phyloP scores from a whole-genome alignment of 305 asterid genomes.

The Fraxinus baroniana region DNA sequence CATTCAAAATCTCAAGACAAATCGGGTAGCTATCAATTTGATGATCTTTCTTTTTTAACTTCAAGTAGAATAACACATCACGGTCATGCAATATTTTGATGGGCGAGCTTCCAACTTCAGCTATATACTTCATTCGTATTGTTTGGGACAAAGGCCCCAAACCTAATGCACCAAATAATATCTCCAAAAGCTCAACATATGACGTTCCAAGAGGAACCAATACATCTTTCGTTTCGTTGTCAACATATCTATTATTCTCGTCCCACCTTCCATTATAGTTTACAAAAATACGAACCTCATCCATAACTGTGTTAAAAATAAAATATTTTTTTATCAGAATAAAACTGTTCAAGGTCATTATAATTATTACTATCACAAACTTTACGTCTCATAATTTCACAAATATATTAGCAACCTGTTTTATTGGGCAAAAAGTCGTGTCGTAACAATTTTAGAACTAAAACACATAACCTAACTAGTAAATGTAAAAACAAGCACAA shows the following conservation, averaged over 20 bases:
- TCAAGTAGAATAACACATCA: constrained; percentile 4
- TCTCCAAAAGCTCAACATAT: not conserved
- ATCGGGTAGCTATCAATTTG: not conserved
- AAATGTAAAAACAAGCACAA: not conserved
- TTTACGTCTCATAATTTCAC: not conserved
- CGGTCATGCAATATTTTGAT: constrained; percentile 7
- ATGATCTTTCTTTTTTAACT: not conserved
- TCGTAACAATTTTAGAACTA: not conserved
- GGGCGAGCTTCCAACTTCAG: constrained; percentile 9
- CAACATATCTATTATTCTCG: not conserved
- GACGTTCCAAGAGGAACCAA: constrained; percentile 8
- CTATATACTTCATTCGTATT: constrained; percentile 4
- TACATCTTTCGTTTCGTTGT: not conserved
- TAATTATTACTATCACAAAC: not conserved
- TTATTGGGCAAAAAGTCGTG: not conserved
- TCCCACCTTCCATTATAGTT: not conserved
- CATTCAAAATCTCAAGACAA: constrained; percentile 10
- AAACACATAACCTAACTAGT: not conserved
- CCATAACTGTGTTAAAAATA: not conserved
- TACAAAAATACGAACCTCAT: not conserved
- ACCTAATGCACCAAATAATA: not conserved
- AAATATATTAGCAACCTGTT: not conserved
- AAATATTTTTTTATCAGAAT: not conserved
- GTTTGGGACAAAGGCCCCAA: not conserved
- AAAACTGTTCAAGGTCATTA: not conserved